These are phyloP conservation scores for Phalaenopsis equestris DNA, from an alignment of 106 monocot genomes.

Conservation along the genomic window DNA sequence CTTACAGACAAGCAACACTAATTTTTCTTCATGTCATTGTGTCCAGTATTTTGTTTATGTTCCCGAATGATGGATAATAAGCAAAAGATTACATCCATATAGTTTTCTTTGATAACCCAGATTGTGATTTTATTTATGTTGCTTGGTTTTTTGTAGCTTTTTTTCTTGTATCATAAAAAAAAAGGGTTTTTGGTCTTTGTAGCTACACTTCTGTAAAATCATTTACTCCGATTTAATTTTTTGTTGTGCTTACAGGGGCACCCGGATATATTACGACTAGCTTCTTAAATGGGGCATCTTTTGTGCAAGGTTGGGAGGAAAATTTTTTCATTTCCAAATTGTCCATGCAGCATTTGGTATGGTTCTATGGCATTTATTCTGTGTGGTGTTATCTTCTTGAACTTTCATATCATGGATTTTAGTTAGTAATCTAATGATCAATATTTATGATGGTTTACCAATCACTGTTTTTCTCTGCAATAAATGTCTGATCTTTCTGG, in stretches of 20 bases:
- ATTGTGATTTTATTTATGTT: too few relatives aligned
- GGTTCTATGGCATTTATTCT: not conserved
- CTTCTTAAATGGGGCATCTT: constrained; percentile 86
- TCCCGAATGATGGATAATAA: too few relatives aligned
- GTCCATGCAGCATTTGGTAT: constrained; percentile 99
- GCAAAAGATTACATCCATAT: too few relatives aligned
- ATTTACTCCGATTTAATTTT: not conserved
- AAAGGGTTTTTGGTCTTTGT: not conserved
- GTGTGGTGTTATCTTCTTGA: not conserved
- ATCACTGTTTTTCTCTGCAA: not conserved
- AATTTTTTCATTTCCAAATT: constrained; percentile 95
- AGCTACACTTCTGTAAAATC: not conserved
- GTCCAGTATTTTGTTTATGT: too few relatives aligned
- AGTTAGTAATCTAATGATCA: not conserved
- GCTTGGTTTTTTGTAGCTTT: too few relatives aligned
- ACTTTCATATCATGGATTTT: not conserved
- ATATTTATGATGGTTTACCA: not conserved
- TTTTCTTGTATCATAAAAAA: too few relatives aligned
- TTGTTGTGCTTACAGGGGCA: constrained; percentile 54
- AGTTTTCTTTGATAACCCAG: too few relatives aligned
- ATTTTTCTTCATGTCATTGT: too few relatives aligned
- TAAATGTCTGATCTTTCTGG: not conserved
- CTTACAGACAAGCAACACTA: too few relatives aligned
- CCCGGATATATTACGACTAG: constrained; percentile 86
- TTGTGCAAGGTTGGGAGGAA: constrained; percentile 88